Percentiles rank a stretch among this genome's conserved stretches.
phyloP scores from a whole-genome alignment of 768 basidiomycete species.

The Ramaria rubella region DNA sequence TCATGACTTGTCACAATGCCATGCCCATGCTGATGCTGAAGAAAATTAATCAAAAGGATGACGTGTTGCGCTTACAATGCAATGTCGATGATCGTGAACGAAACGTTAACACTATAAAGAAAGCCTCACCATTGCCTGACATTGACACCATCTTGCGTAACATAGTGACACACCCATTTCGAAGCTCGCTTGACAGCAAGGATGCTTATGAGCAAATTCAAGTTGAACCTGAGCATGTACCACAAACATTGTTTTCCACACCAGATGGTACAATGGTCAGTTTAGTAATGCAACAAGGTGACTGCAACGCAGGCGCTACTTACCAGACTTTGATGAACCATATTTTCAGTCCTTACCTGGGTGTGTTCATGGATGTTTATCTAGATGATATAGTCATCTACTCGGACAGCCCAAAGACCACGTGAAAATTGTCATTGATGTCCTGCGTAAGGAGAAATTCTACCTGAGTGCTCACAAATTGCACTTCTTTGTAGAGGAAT shows the following conservation, averaged over 20 bases:
- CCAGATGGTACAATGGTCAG: constrained; percentile 42
- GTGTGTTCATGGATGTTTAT: constrained; percentile 30
- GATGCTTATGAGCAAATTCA: constrained; percentile 30
- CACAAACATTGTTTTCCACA: constrained; percentile 25
- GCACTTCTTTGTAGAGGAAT: constrained; percentile 20
- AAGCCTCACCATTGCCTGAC: constrained; percentile 24
- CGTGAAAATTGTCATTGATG: constrained; percentile 27
- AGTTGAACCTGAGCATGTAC: constrained; percentile 20
- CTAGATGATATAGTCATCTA: constrained; percentile 32
- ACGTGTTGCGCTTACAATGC: constrained; percentile 15
- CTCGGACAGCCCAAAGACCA: constrained; percentile 24
- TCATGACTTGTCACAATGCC: constrained; percentile 21
- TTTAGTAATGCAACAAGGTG: constrained; percentile 31
- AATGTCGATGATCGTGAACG: constrained; percentile 24
- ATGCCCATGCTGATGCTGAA: constrained; percentile 29
- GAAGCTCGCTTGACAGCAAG: constrained; percentile 24
- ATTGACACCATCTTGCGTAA: constrained; percentile 22
- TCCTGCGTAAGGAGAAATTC: constrained; percentile 27
- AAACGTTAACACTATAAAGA: constrained; percentile 28
- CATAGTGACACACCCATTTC: constrained; percentile 16
- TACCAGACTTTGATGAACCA: constrained; percentile 41
- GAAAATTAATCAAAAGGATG: constrained; percentile 19
- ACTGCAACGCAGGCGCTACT: constrained; percentile 31
- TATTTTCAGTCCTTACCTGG: constrained; percentile 27
- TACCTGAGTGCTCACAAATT: constrained; percentile 33